phyloP scores from a whole-genome alignment of 805 yeast species.

The Zygosaccharomyces siamensis region DNA sequence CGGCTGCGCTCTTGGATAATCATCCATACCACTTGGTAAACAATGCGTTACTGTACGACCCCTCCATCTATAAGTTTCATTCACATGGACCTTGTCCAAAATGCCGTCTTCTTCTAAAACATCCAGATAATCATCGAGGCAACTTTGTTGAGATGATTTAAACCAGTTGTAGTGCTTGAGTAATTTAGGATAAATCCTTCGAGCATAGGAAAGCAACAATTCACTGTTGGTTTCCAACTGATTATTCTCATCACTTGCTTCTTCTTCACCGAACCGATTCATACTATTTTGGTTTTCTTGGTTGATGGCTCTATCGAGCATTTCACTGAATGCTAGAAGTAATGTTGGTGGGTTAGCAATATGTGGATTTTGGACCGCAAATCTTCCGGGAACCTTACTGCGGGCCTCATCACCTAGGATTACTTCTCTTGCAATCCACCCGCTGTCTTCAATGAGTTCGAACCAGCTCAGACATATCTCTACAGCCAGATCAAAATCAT shows the following conservation, averaged over 20 bases:
- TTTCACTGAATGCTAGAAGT: constrained; percentile 62
- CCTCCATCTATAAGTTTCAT: constrained; percentile 85
- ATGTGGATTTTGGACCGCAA: constrained; percentile 79
- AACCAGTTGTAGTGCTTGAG: constrained; percentile 81
- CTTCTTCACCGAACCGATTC: constrained; percentile 21
- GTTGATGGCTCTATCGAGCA: constrained; percentile 44
- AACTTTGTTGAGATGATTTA: constrained; percentile 74
- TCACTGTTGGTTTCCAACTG: constrained; percentile 55
- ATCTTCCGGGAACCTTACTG: constrained; percentile 77
- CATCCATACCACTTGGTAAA: constrained; percentile 91
- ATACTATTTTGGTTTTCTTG: constrained; percentile 11
- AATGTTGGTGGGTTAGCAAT: constrained; percentile 96
- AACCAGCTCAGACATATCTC: constrained; percentile 89
- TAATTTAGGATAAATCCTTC: constrained; percentile 68
- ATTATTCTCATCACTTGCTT: constrained; percentile 39
- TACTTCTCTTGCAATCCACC: constrained; percentile 97
- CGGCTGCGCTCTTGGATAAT: constrained; percentile 78
- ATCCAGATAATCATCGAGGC: constrained; percentile 58
- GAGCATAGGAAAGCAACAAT: constrained; percentile 53
- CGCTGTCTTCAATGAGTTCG: constrained; percentile 68
- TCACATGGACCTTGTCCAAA: constrained; percentile 39
- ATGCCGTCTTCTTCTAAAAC: constrained; percentile 26
- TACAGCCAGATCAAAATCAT: constrained; percentile 75
- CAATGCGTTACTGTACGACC: constrained; percentile 85
- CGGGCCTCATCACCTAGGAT: constrained; percentile 90